Conservation (phyloP, 2,329 filamentous ascomycete species). For the Clonostachys solani region DNA sequence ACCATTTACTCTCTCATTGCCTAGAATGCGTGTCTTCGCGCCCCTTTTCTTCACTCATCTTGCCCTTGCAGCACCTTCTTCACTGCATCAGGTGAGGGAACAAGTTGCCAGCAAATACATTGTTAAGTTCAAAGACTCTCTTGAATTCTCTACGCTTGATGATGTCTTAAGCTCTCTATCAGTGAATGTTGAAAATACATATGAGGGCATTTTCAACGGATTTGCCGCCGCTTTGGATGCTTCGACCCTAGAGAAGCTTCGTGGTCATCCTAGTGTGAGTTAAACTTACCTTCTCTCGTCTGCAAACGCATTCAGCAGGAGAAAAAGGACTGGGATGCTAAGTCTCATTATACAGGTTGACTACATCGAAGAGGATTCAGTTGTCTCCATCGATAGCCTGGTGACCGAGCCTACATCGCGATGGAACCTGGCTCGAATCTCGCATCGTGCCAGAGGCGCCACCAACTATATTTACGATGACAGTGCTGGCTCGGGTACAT, state of each 20-base stretch:
- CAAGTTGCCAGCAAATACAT: constrained; percentile 8
- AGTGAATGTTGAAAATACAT: constrained; percentile 5
- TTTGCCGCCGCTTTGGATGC: constrained; percentile 17
- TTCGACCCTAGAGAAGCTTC: constrained; percentile 15
- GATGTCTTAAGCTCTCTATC: constrained; percentile 2
- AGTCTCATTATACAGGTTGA: constrained; percentile 12
- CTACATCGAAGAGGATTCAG: constrained; percentile 28
- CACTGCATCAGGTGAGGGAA: neutral
- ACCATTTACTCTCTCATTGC: too few relatives aligned
- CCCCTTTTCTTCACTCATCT: neutral
- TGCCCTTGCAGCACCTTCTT: neutral
- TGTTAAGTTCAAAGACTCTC: constrained; percentile 7
- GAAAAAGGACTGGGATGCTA: neutral
- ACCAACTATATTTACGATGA: constrained; percentile 24
- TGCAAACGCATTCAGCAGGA: neutral
- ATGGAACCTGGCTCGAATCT: constrained; percentile 29
- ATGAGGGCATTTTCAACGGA: constrained; percentile 10
- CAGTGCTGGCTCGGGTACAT: constrained; percentile 25
- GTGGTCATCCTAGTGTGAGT: constrained; percentile 14
- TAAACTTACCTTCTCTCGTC: too few relatives aligned
- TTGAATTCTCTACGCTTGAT: constrained; percentile 2
- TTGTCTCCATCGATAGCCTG: constrained; percentile 36
- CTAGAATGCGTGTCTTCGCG: too few relatives aligned
- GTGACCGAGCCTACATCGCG: constrained; percentile 21
- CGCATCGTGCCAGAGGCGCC: constrained; percentile 13